A percentile compares a stretch with the other conserved stretches of the same genome.
Evolutionary conservation across 805 yeast genomes (phyloP).

Genomic region (Saccharomycopsis capsularis): DNA sequence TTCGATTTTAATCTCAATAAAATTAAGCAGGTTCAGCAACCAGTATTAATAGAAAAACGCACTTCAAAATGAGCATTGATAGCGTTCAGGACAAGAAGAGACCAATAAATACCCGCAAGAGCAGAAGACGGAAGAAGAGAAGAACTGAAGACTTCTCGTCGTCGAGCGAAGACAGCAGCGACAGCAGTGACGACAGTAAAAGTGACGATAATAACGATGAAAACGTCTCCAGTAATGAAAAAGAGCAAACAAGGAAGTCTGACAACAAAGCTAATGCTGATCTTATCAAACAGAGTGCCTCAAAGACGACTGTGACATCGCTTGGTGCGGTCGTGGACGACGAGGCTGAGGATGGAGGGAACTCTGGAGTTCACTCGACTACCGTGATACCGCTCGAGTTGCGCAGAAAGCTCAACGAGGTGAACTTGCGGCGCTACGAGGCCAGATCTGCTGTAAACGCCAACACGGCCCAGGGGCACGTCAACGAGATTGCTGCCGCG

Average conservation of each 20-base stretch:
- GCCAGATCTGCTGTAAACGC: neutral
- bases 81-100: no score
- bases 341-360: neutral
- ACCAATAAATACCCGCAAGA: neutral
- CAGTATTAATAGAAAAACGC: no score
- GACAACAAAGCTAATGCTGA: neutral
- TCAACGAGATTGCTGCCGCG: neutral
- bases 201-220: conserved; percentile 1
- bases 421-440: neutral
- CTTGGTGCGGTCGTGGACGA: conserved; percentile 4
- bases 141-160: conserved; percentile 21
- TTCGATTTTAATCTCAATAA: no score
- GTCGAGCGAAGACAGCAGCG: neutral
- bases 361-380: neutral
- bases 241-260: neutral
- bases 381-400: neutral
- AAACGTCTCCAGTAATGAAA: neutral
- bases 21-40: no score
- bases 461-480: neutral
- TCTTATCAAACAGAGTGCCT: neutral
- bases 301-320: neutral
- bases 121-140: conserved; percentile 20
- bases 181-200: conserved; percentile 2
- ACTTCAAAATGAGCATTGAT: no score
- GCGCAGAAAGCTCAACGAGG: neutral